These are phyloP conservation scores for Reticulascus tulasneorum DNA, from an alignment of 2,329 filamentous ascomycete genomes.

Conservation along the genomic window DNA sequence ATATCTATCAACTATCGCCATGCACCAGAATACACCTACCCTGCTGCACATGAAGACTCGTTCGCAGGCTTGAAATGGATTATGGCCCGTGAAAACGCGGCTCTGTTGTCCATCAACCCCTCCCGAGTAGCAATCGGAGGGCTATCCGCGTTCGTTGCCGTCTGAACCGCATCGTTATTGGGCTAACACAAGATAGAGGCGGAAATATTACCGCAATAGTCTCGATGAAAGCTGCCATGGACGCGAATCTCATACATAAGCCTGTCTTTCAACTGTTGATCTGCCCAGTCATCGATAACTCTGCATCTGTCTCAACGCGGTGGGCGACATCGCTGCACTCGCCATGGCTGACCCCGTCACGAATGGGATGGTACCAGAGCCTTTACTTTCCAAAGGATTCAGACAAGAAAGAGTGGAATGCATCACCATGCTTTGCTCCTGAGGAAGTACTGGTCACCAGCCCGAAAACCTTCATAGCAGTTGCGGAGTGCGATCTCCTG, in stretches of 20 bases:
- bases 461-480: constrained; percentile 26
- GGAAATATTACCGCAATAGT: constrained; percentile 15
- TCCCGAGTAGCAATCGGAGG: constrained; percentile 24
- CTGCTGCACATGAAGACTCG: constrained; percentile 28
- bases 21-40: constrained; percentile 30
- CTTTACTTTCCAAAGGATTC: constrained; percentile 25
- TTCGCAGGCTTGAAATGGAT: constrained; percentile 28
- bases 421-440: constrained; percentile 26
- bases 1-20: constrained; percentile 30
- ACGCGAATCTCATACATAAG: neutral
- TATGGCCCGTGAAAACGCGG: constrained; percentile 6
- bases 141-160: constrained; percentile 19
- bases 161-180: neutral
- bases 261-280: constrained; percentile 17
- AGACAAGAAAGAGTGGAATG: constrained; percentile 23
- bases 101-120: constrained; percentile 20
- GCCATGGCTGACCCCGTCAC: constrained; percentile 27
- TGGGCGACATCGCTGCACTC: constrained; percentile 17
- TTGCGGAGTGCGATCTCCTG: constrained; percentile 28
- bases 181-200: constrained; percentile 10
- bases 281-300: constrained; percentile 30
- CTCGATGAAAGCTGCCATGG: constrained; percentile 13
- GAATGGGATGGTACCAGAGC: constrained; percentile 32
- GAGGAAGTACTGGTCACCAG: constrained; percentile 18
- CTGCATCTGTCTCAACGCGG: constrained; percentile 19